Base-by-base conservation (phyloP, 1,284 basidiomycete genomes). In the Coniferiporia sulphurascens region DNA sequence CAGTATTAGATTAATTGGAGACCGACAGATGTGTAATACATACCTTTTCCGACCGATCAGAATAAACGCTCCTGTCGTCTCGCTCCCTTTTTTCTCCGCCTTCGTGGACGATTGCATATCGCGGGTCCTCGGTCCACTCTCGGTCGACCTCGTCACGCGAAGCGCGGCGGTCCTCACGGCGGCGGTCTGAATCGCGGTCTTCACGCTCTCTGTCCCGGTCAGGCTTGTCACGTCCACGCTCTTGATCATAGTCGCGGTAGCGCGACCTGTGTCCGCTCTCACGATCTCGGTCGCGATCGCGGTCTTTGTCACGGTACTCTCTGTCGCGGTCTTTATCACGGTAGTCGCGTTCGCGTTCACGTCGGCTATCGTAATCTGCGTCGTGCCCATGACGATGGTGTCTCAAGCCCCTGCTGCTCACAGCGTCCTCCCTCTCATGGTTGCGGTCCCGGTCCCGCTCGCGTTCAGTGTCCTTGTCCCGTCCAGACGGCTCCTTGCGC, bases 401-500 rank as follows among this genome's bases (percentile, higher is more conserved):
- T 44, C 48, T 49, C 12, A 56, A 58, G n/a, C 38, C 32, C 44
- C 50, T 52, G 9, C 55, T 35, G 27, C 38, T 53, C 15, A 15
- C 52, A 7, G 4, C 65, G 17, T 70, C 63, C 60, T 69, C 51
- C 21, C 61, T 61, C 21, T 65, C 64, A 49, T 64, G 55, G 22
- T 68, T 65, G 65, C 55, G 22, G 68, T 67, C 10, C 62, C 27
- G 58, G 50, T 80, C 76, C 15, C 74, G 68, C 27, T 75, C 70
- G 10, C 68, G 66, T 45, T 75, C 71, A 22, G 69, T 66, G 51
- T 74, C 70, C 0, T 66, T 32, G 10, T 67, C 65, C 32, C 86
- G 81, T 35, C 79, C 78, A 34, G 69, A 58, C 17, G 86, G 87
- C 63, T 92, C 89, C 69, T 90, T 89, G 61, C 89, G 82, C 65